These are phyloP conservation scores for Strobilomyces echinocephalus DNA, from an alignment of 768 basidiomycete genomes.

Conservation along the genomic window DNA sequence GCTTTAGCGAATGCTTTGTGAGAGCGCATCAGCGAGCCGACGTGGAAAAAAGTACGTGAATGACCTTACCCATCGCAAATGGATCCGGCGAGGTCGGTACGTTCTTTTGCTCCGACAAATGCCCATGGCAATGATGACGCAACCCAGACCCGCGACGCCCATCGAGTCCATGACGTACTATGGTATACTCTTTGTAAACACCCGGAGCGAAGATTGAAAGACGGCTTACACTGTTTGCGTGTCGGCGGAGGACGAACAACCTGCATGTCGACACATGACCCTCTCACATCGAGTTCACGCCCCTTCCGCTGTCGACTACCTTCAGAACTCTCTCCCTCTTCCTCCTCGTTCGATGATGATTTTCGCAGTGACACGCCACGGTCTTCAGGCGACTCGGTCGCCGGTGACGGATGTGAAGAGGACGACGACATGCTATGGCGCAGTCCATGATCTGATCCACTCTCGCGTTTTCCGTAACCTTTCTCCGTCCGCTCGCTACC, in stretches of 20 bases:
- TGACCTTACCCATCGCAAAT: conserved; percentile 20
- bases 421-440: not conserved
- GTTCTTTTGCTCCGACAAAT: conserved; percentile 2
- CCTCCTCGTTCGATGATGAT: conserved; percentile 11
- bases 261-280: not conserved
- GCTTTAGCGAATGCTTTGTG: conserved; percentile 22
- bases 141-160: conserved; percentile 11
- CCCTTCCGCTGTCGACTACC: conserved; percentile 18
- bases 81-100: conserved; percentile 9
- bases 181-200: not conserved
- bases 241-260: not conserved
- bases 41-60: too few species aligned
- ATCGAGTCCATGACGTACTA: conserved; percentile 7
- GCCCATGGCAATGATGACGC: conserved; percentile 4
- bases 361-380: not conserved
- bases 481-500: conserved; percentile 12
- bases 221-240: conserved; percentile 17
- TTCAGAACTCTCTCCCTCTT: conserved; percentile 9
- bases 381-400: conserved; percentile 12
- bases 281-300: conserved; percentile 12
- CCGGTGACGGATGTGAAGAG: conserved; percentile 10
- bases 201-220: not conserved
- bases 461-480: conserved; percentile 11
- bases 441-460: not conserved
- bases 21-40: not conserved